phyloP scores from a whole-genome alignment of 129 eudicot species.

The Saposhnikovia divaricata region DNA sequence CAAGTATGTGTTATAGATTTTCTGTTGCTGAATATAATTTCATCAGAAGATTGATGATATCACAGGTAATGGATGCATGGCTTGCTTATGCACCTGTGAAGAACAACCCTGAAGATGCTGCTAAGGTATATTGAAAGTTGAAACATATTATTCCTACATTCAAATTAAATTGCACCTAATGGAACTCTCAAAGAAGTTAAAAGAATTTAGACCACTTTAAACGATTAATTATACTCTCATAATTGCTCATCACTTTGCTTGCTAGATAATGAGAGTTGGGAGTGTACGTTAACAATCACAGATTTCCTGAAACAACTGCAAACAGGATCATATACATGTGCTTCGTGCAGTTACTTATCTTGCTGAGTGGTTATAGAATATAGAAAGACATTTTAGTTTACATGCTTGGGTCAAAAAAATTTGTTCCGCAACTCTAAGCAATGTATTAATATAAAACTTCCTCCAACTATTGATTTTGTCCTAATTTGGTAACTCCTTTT shows the following conservation, averaged over 20 bases:
- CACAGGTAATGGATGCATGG: constrained; percentile 89
- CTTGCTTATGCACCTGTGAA: constrained; percentile 99
- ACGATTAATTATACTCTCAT: background rate
- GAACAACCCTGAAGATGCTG: constrained; percentile 98
- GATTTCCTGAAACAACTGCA: background rate
- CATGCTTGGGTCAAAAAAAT: background rate
- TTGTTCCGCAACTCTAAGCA: background rate
- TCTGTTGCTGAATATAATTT: background rate
- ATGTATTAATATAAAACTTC: background rate
- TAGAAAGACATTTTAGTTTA: background rate
- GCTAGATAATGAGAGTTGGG: background rate
- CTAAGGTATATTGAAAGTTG: constrained; percentile 47
- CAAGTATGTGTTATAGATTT: constrained; percentile 1
- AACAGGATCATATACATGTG: background rate
- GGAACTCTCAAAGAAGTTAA: background rate
- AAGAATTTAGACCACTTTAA: background rate
- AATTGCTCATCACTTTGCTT: background rate
- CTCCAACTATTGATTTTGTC: background rate
- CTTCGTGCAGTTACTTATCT: background rate
- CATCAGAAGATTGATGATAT: constrained; percentile 4
- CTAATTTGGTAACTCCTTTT: background rate
- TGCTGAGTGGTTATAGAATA: background rate
- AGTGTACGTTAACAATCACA: background rate
- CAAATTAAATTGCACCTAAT: background rate
- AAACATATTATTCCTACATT: background rate